phyloP scores from a whole-genome alignment of 331 rosid species.

The Arachis monticola region DNA sequence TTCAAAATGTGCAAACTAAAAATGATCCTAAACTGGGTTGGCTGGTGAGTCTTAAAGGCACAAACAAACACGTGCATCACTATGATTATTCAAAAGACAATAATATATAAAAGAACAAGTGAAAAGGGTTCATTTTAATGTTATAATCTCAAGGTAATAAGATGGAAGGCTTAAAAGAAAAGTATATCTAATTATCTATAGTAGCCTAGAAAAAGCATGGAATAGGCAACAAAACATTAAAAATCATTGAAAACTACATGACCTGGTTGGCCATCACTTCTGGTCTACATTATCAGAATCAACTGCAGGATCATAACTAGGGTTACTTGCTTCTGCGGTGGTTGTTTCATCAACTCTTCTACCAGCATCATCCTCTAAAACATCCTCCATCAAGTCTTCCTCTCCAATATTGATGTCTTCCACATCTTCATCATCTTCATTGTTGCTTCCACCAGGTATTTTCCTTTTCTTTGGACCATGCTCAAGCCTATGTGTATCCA shows the following conservation, averaged over 20 bases:
- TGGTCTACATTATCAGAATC: constrained; percentile 51
- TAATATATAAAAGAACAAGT: constrained; percentile 3
- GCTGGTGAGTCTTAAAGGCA: no score
- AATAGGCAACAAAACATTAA: constrained; percentile 22
- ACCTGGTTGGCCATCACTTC: constrained; percentile 37
- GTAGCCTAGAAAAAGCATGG: constrained; percentile 26
- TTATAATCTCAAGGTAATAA: constrained; percentile 10
- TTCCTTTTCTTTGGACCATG: constrained; percentile 97
- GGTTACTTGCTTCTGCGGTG: constrained; percentile 54
- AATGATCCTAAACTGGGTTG: no score
- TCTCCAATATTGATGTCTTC: constrained; percentile 91
- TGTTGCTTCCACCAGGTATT: constrained; percentile 78
- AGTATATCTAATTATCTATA: neutral
- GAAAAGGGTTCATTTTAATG: constrained; percentile 24
- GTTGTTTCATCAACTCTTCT: constrained; percentile 71
- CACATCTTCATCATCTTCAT: constrained; percentile 86
- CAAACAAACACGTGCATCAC: constrained; percentile 8
- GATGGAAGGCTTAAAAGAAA: neutral
- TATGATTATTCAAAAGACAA: constrained; percentile 4
- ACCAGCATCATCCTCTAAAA: constrained; percentile 71
- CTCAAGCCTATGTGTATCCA: constrained; percentile 97
- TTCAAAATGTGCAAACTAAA: no score
- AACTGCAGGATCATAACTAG: constrained; percentile 46
- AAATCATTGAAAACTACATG: constrained; percentile 19
- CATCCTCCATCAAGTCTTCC: constrained; percentile 95